phyloP scores from a whole-genome alignment of 192 early-diverging fungal species.

The Linnemannia elongata region DNA sequence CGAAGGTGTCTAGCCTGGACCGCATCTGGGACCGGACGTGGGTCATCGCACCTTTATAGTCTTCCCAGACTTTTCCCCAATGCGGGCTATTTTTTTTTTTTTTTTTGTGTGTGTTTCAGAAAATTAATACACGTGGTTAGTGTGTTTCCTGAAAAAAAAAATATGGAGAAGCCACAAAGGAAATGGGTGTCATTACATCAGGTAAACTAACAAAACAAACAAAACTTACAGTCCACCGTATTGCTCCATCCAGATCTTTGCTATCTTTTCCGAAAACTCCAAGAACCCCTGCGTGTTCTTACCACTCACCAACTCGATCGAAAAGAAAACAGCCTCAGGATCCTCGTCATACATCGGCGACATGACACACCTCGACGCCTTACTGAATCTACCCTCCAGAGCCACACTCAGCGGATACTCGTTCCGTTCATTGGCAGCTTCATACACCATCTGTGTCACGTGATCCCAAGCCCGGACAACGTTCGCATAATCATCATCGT shows the following conservation, averaged over 20 bases:
- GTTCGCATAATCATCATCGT: constrained; percentile 12
- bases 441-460: constrained; percentile 9
- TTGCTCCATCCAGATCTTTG: constrained; percentile 12
- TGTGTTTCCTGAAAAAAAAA: constrained; percentile 9
- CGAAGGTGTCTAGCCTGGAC: constrained; percentile 9
- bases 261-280: constrained; percentile 12
- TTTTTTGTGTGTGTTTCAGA: too few species aligned
- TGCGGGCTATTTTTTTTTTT: constrained; percentile 10
- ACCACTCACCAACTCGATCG: constrained; percentile 12
- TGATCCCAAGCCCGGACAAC: constrained; percentile 5
- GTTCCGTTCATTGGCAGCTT: constrained; percentile 15
- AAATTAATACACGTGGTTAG: constrained; percentile 19
- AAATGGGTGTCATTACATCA: neutral
- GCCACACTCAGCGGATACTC: constrained; percentile 12
- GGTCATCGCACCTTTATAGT: constrained; percentile 3
- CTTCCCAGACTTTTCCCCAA: constrained; percentile 28
- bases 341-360: constrained; percentile 25
- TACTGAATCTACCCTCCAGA: constrained; percentile 19
- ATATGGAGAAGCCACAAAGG: neutral
- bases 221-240: constrained; percentile 24
- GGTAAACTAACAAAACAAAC: constrained; percentile 11
- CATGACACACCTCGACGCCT: constrained; percentile 17
- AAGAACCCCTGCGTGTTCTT: constrained; percentile 11
- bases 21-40: constrained; percentile 18
- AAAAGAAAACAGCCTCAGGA: constrained; percentile 7